Percentiles rank a stretch among this genome's conserved stretches.
Evolutionary conservation across 495 filamentous ascomycete species (phyloP).

Genomic region (Penicillium cinerascens): DNA sequence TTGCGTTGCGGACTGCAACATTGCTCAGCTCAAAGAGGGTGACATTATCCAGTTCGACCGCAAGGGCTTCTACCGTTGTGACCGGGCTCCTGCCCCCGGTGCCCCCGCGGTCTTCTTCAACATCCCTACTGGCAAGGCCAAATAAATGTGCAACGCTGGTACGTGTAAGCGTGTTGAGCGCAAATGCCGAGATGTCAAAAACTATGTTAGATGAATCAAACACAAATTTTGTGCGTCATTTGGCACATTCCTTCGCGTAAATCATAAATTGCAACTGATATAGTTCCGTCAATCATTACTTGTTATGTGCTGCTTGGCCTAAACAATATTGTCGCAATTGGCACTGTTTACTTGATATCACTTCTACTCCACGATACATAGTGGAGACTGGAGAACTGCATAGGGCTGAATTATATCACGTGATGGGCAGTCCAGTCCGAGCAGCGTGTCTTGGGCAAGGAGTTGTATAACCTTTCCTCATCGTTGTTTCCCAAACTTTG

Average conservation of each 20-base stretch:
- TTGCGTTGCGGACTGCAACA: constrained; percentile 76
- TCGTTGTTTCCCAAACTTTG: not conserved
- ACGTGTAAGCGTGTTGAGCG: not conserved
- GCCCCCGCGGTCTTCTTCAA: constrained; percentile 70
- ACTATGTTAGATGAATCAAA: not conserved
- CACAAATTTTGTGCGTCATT: not conserved
- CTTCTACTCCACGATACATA: too few species aligned
- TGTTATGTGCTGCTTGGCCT: too few species aligned
- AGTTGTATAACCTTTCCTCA: not conserved
- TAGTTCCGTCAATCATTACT: too few species aligned
- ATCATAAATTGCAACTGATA: too few species aligned
- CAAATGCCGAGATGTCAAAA: not conserved
- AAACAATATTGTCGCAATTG: too few species aligned
- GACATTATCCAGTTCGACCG: constrained; percentile 94
- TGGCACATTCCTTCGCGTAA: too few species aligned
- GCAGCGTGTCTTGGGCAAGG: not conserved
- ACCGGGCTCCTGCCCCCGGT: constrained; percentile 55
- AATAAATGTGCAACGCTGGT: constrained; percentile 21
- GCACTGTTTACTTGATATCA: too few species aligned
- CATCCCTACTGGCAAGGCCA: constrained; percentile 70
- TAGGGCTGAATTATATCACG: not conserved
- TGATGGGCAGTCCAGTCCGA: not conserved
- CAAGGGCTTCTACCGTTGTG: constrained; percentile 84
- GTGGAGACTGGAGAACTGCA: not conserved
- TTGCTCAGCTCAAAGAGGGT: constrained; percentile 68